Evolutionary conservation across 768 basidiomycete species (phyloP).

Genomic region (Suillus occidentalis): DNA sequence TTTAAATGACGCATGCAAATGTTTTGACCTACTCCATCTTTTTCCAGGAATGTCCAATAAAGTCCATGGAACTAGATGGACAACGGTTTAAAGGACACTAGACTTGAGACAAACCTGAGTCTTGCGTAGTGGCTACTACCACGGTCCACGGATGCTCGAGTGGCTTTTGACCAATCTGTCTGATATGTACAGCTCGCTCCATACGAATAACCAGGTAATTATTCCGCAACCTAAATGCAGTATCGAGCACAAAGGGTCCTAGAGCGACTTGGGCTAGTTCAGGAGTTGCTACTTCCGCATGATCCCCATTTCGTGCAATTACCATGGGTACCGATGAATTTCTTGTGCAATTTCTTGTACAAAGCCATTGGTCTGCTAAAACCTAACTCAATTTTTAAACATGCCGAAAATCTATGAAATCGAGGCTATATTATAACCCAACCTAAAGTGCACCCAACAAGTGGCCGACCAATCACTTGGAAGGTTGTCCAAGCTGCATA

Average conservation of each 20-base stretch:
- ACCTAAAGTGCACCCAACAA: too few species aligned
- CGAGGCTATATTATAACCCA: too few species aligned
- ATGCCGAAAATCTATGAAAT: too few species aligned
- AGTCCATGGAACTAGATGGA: not conserved
- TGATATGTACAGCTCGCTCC: too few species aligned
- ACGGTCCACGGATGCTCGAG: too few species aligned
- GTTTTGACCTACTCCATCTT: constrained; percentile 63
- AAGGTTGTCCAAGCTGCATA: too few species aligned
- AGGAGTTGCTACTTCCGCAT: not conserved
- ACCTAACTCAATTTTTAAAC: not conserved
- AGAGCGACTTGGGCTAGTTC: not conserved
- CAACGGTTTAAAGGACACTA: not conserved
- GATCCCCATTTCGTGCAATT: not conserved
- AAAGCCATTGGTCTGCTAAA: not conserved
- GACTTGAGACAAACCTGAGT: not conserved
- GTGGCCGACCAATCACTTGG: too few species aligned
- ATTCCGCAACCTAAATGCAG: not conserved
- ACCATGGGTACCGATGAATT: not conserved
- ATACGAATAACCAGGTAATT: not conserved
- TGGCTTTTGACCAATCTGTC: too few species aligned
- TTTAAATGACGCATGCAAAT: constrained; percentile 13
- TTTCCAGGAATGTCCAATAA: constrained; percentile 82
- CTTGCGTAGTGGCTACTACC: too few species aligned
- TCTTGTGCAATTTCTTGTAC: not conserved
- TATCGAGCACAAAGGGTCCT: not conserved